Base-by-base conservation (phyloP, 345 rosid genomes). In the Syzygium aqueum region DNA sequence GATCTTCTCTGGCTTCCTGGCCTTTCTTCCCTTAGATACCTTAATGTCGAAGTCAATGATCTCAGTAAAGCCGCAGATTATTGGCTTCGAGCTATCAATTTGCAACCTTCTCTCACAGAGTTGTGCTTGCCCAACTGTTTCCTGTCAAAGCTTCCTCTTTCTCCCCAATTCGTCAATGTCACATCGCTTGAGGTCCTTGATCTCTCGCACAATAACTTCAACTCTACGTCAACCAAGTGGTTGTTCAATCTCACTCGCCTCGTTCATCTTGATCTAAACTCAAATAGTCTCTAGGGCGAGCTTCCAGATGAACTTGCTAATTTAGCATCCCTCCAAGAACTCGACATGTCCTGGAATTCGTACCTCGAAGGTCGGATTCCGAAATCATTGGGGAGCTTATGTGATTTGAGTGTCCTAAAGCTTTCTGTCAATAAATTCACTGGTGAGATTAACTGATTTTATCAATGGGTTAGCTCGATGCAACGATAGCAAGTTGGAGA, bases 91-190 rank as follows among this genome's bases (percentile, higher is more conserved):
- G 46, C 80, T 67, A 33, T 67, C 80, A 67, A 67, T 1, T 67
- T 73, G 90, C 89, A 91, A 84, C 87, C 92, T 85, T 91, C 92
- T 3, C 87, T 93, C 23, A 40, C 14, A 16, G 90, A 93, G 86
- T 83, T 92, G 89, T 56, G 53, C 84, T 51, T 91, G 10, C 77
- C 84, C 10, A 57, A 17, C 53, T 89, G 94, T 84, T 89, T 84
- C n/a, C 59, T 52, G 17, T 56, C 65, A 73, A 37, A 27, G 78
- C 78, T 51, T 88, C 89, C 46, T 51, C 19, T 52, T 5, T 46
- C 88, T 12, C 51, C 88, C 46, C 77, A 89, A 33, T 84, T 57
- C 33, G 30, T 90, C 37, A 92, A 90, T 40, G 84, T 90, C 51
- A 87, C 85, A 1, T 88, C 51, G 10, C 65, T 85, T 0, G 49